Percentiles rank a stretch among this genome's conserved stretches.
phyloP scores from a whole-genome alignment of 352 stramenopile genomes.

The Globisporangium echinulatum region DNA sequence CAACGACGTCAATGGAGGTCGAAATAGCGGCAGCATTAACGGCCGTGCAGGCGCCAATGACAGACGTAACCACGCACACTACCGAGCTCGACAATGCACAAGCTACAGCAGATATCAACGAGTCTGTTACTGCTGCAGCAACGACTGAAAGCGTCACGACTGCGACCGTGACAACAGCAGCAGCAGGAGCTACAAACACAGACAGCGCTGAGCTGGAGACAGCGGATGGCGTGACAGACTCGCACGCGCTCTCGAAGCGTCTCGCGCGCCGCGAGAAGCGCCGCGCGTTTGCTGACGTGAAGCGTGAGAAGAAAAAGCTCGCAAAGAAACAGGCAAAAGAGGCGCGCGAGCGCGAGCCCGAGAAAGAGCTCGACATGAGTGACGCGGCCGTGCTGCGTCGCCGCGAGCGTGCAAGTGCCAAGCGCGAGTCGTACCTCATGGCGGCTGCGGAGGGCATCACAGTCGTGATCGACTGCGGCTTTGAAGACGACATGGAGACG shows the following conservation, averaged over 20 bases:
- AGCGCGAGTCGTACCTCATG: conserved; percentile 73
- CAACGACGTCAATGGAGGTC: background rate
- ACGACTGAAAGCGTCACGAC: too few relatives aligned
- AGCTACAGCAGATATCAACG: background rate
- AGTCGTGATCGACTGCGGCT: conserved; percentile 92
- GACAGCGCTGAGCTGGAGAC: conserved; percentile 6
- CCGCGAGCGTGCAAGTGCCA: conserved; percentile 53
- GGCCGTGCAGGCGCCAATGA: background rate
- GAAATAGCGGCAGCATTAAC: background rate
- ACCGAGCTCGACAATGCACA: background rate
- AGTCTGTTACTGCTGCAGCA: background rate
- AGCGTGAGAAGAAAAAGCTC: conserved; percentile 85
- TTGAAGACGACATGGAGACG: conserved; percentile 89
- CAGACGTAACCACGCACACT: too few relatives aligned
- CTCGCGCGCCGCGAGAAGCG: conserved; percentile 53
- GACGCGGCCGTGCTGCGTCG: conserved; percentile 58
- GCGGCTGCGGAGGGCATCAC: conserved; percentile 73
- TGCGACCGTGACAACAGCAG: background rate
- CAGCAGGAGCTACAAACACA: background rate
- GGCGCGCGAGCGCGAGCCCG: conserved; percentile 20
- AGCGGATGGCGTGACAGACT: background rate
- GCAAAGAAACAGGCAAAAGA: conserved; percentile 41
- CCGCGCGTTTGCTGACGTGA: conserved; percentile 62
- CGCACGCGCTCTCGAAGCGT: conserved; percentile 35
- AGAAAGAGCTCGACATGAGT: conserved; percentile 74